Percentiles rank a stretch among this genome's conserved stretches.
Evolutionary conservation across 2,329 filamentous ascomycete species (phyloP).

Genomic region (Phyllosticta citribraziliensis): DNA sequence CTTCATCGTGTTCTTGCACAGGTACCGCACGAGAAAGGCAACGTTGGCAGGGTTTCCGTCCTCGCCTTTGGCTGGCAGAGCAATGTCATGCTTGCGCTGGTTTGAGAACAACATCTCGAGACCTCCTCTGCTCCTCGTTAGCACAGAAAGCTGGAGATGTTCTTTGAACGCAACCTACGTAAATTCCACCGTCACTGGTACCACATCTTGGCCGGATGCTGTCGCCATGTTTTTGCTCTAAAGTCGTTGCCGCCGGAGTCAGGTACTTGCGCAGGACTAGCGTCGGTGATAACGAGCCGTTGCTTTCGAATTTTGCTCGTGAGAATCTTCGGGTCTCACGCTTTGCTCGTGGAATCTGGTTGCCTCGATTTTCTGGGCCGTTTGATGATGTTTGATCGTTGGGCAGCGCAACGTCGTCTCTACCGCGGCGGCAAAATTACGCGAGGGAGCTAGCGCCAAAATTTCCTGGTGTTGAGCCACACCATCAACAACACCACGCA

Average conservation of each 20-base stretch:
- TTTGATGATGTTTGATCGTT: background rate
- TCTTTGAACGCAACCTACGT: slow-evolving; percentile 38
- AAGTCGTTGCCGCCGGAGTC: too few relatives aligned
- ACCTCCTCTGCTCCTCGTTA: slow-evolving; percentile 57
- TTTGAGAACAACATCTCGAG: slow-evolving; percentile 91
- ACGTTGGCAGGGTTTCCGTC: slow-evolving; percentile 57
- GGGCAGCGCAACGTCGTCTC: background rate
- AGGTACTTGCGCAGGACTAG: background rate
- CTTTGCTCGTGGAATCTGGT: background rate
- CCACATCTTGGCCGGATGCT: slow-evolving; percentile 21
- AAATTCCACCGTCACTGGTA: slow-evolving; percentile 65
- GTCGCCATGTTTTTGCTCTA: slow-evolving; percentile 13
- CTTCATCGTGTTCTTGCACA: slow-evolving; percentile 75
- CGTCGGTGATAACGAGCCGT: background rate
- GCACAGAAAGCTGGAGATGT: slow-evolving; percentile 4
- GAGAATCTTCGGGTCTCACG: too few relatives aligned
- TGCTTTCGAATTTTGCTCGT: too few relatives aligned
- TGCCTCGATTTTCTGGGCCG: background rate
- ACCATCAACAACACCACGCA: background rate
- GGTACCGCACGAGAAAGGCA: slow-evolving; percentile 64
- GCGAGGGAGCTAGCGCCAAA: slow-evolving; percentile 8
- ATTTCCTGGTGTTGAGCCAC: slow-evolving; percentile 8
- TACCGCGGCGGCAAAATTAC: slow-evolving; percentile 7
- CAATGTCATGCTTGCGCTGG: slow-evolving; percentile 60
- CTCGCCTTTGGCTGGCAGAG: slow-evolving; percentile 53